A percentile compares a stretch with the other conserved stretches of the same genome.
Conservation (phyloP, 768 basidiomycete genomes). For the Russula vinacea region DNA sequence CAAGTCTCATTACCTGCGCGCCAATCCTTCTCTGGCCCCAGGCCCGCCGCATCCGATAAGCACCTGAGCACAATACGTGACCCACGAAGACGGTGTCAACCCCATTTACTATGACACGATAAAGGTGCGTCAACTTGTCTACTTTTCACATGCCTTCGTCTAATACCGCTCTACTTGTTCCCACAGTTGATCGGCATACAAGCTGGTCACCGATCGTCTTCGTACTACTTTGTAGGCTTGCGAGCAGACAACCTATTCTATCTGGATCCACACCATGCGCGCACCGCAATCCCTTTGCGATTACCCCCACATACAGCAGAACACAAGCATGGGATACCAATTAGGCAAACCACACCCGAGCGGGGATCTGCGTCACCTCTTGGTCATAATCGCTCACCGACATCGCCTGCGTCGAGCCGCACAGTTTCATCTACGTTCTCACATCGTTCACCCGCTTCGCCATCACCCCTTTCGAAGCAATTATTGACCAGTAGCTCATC, state of each 20-base stretch:
- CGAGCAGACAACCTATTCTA: conserved; percentile 87
- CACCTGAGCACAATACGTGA: too few species aligned
- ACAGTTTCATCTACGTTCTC: conserved; percentile 44
- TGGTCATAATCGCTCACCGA: conserved; percentile 30
- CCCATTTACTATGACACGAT: conserved; percentile 89
- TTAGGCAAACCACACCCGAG: conserved; percentile 26
- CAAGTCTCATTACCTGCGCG: too few species aligned
- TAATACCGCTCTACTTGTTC: conserved; percentile 66
- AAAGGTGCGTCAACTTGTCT: conserved; percentile 47
- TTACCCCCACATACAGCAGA: conserved; percentile 39
- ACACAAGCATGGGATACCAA: conserved; percentile 12
- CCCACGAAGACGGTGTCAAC: conserved; percentile 91
- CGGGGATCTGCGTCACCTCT: conserved; percentile 21
- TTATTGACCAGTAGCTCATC: conserved; percentile 46
- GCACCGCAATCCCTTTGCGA: conserved; percentile 74
- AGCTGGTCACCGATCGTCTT: conserved; percentile 94
- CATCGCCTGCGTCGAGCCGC: conserved; percentile 32
- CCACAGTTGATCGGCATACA: conserved; percentile 96
- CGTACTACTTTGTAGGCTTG: conserved; percentile 94
- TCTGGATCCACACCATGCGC: conserved; percentile 71
- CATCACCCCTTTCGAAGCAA: conserved; percentile 68
- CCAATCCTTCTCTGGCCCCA: too few species aligned
- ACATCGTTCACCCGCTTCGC: conserved; percentile 56
- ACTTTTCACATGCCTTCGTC: conserved; percentile 1
- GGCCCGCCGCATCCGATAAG: too few species aligned